Evolutionary conservation across 768 basidiomycete genomes (phyloP), one percentile per base, ranked within the genome.

Genomic region (Suillus americanus): DNA sequence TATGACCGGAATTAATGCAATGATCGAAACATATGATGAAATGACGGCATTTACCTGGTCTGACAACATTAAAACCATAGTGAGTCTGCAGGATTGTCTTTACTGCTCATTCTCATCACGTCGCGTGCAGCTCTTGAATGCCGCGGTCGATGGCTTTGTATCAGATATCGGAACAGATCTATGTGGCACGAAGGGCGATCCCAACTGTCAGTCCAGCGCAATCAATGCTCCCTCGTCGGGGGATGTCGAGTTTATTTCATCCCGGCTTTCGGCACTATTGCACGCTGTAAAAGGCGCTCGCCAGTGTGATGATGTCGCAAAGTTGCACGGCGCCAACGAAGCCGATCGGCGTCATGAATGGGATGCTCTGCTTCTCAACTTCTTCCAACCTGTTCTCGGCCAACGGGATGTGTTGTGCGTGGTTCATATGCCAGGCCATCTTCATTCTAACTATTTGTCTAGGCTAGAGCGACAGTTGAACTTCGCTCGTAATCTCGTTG

Each of bases 31-130:
- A 28, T 61, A 62, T 8, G 57, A 62, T 30, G 2, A 28, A n/a
- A 62, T 57, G 54, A 62, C 62, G 9, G 38, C 8, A 14, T 62
- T 62, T 40, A 23, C 9, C 23, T 62, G 62, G 62, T 55, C 62
- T 1, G 28, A 57, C 14, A 2, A 8, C 3, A 33, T 33, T 1
- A 14, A 61, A 28, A 1, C 14, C 2, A 30, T 9, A 13, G 62
- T 62, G 14, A 25, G 62, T 62, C 13, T 13, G 8, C 16, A 30
- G 13, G 16, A 28, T 46, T 56, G 8, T 5, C 6, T 18, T 55
- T 23, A 33, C 30, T 16, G 7, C 60, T 12, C 12, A 5, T 55
- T 5, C 60, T 61, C 40, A 46, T 25, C 1, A 61, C 14, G 5
- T 14, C 16, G 8, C 18, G 14, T 16, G n/a, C 46, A 61, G 60